Evolutionary conservation across 2,329 filamentous ascomycete species (phyloP).

Genomic region (Calonectria fujianensis): DNA sequence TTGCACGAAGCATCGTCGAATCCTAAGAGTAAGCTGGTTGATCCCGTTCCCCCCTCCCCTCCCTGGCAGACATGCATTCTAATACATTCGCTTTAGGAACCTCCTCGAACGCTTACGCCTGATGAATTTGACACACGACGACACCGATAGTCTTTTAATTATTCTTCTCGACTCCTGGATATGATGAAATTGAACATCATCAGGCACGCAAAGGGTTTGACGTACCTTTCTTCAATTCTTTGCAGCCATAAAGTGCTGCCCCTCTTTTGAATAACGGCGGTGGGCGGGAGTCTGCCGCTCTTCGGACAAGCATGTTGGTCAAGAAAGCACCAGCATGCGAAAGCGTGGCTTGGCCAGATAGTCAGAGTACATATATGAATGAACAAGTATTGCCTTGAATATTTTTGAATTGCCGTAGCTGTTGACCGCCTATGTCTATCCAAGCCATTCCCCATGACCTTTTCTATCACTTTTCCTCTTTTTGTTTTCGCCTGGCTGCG

Average conservation of each 20-base stretch:
- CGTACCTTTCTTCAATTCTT: slow-evolving; percentile 41
- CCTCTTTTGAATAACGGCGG: slow-evolving; percentile 50
- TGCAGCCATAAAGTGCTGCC: slow-evolving; percentile 37
- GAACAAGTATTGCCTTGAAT: slow-evolving; percentile 37
- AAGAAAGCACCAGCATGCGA: slow-evolving; percentile 38
- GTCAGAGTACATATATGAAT: slow-evolving; percentile 47
- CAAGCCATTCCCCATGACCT: slow-evolving; percentile 35
- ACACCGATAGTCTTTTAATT: neutral
- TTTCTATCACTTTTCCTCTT: slow-evolving; percentile 36
- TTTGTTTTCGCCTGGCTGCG: slow-evolving; percentile 26
- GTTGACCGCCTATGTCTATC: slow-evolving; percentile 34
- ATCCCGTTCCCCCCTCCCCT: neutral
- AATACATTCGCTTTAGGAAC: neutral
- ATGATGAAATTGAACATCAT: neutral
- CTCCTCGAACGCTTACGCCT: neutral
- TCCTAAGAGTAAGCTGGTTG: slow-evolving; percentile 50
- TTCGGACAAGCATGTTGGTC: slow-evolving; percentile 44
- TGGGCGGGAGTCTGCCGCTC: slow-evolving; percentile 46
- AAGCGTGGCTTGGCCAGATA: slow-evolving; percentile 43
- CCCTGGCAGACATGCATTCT: neutral
- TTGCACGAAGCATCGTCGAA: slow-evolving; percentile 55
- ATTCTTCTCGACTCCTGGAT: slow-evolving; percentile 20
- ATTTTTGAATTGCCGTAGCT: slow-evolving; percentile 21
- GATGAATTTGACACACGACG: neutral
- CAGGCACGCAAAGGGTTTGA: slow-evolving; percentile 32